Base-by-base conservation (phyloP, 2,329 filamentous ascomycete species). In the Claviceps capensis region DNA sequence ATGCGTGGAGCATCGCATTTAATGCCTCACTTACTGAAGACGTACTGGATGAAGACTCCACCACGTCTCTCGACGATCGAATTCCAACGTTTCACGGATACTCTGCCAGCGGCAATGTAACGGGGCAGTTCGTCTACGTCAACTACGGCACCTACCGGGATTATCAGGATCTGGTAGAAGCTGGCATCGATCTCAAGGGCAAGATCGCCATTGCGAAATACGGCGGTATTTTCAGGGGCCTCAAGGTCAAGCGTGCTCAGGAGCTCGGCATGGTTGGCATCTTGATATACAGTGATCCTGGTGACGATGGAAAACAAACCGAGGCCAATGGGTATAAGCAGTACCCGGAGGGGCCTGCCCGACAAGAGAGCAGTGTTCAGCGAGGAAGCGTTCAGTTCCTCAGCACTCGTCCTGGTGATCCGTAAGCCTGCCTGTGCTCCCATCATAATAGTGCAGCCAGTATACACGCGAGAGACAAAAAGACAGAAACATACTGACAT, bases 21-120 rank as follows among this genome's bases (percentile, higher is more conserved):
- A 82, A 89, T 63, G 91, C 90, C 0, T 83, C 80, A 1, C 70
- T 97, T 42, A 81, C 86, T 59, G 93, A 98, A 66, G 88, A 95
- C 62, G 76, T 91, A 2, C 71, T 97, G 5, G 76, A 88, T 0
- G 83, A 95, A 50, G 93, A 98, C 64, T 78, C 82, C 3, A 94
- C 89, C 0, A 88, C 82, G 17, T 77, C 81, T 22, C 72, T 88
- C 46, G 68, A 77, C 9, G 78, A 89, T 60, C 76, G 88, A 34
- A 77, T 97, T 23, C 89, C 91, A 1, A 91, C 85, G 0, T 97
- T 97, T 71, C 91, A 97, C 63, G 93, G 91, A 50, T 97, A 96
- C 67, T 95, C 88, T 4, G 89, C 89, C 4, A 90, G 76, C 54
- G 91, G 91, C 30, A 95, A 97, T 65, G 91, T 94, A 47, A 96